Percentiles rank a stretch among this genome's conserved stretches.
Evolutionary conservation across 164 flowering plant species (phyloP).

Genomic region (Stephania yunnanensis): DNA sequence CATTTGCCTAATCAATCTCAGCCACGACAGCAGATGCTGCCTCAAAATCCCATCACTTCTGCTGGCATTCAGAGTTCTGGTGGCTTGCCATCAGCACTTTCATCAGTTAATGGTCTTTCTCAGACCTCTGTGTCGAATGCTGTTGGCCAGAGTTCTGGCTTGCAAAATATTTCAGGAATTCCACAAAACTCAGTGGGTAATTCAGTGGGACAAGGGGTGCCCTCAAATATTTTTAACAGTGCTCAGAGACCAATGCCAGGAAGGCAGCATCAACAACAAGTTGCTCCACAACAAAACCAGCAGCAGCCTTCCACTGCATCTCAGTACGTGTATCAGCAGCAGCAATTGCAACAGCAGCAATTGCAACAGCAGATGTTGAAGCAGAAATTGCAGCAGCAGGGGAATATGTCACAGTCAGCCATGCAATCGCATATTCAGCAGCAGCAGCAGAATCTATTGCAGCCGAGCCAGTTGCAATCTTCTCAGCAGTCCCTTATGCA

Average conservation of each 20-base stretch:
- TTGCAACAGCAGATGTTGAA: slow-evolving; percentile 30
- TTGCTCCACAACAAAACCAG: slow-evolving; percentile 24
- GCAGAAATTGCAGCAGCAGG: slow-evolving; percentile 53
- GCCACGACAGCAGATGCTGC: slow-evolving; percentile 42
- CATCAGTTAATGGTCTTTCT: slow-evolving; percentile 40
- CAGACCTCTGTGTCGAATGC: slow-evolving; percentile 45
- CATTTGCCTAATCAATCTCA: slow-evolving; percentile 61
- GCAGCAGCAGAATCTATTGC: slow-evolving; percentile 52
- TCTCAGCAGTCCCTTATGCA: slow-evolving; percentile 59
- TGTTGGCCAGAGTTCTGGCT: slow-evolving; percentile 40
- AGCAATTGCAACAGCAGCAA: slow-evolving; percentile 21
- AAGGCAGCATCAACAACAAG: slow-evolving; percentile 51
- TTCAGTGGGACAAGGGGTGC: slow-evolving; percentile 49
- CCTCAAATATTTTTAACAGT: slow-evolving; percentile 49
- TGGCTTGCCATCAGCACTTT: slow-evolving; percentile 38
- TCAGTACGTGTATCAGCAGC: slow-evolving; percentile 46
- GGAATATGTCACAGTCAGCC: slow-evolving; percentile 34
- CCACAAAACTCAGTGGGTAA: slow-evolving; percentile 42
- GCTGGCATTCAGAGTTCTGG: slow-evolving; percentile 48
- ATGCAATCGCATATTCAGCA: slow-evolving; percentile 65
- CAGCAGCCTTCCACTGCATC: slow-evolving; percentile 48
- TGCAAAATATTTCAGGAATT: slow-evolving; percentile 53
- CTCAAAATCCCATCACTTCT: slow-evolving; percentile 45
- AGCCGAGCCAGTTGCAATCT: slow-evolving; percentile 55
- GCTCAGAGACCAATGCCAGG: slow-evolving; percentile 67